These are phyloP conservation scores for Tuber melanosporum DNA, from an alignment of 495 filamentous ascomycete genomes.

Conservation along the genomic window DNA sequence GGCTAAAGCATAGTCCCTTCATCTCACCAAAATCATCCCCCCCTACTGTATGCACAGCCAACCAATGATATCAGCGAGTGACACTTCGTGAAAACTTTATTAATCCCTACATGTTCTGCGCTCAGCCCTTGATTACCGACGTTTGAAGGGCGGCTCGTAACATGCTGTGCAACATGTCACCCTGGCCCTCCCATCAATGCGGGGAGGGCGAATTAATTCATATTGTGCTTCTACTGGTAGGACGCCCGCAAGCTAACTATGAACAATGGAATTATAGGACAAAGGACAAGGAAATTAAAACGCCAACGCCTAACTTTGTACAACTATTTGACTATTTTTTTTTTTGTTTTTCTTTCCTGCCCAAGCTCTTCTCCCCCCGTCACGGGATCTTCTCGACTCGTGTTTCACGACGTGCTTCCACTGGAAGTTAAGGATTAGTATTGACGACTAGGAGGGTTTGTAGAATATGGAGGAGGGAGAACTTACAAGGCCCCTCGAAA, in stretches of 20 bases:
- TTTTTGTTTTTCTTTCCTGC: not conserved
- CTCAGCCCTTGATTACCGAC: not conserved
- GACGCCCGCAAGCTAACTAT: not conserved
- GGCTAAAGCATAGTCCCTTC: not conserved
- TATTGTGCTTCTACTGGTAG: not conserved
- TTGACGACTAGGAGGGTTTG: not conserved
- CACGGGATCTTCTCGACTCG: not conserved
- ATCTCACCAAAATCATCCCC: not conserved
- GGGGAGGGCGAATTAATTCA: not conserved
- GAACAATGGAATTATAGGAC: not conserved
- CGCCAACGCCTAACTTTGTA: slow-evolving; percentile 2
- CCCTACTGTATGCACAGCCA: not conserved
- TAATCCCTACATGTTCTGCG: not conserved
- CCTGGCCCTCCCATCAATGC: not conserved
- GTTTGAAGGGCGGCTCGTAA: not conserved
- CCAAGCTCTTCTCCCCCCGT: not conserved
- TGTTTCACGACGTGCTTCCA: not conserved
- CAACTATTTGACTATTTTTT: not conserved
- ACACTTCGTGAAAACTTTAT: no score
- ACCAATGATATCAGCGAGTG: not conserved
- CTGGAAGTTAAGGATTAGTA: not conserved
- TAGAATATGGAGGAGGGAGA: not conserved
- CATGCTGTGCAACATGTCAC: not conserved
- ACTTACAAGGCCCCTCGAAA: not conserved
- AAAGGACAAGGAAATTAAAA: not conserved